Evolutionary conservation across 2,329 filamentous ascomycete species (phyloP), one percentile per base, ranked within the genome.

Genomic region (Colletotrichum endophyticum): DNA sequence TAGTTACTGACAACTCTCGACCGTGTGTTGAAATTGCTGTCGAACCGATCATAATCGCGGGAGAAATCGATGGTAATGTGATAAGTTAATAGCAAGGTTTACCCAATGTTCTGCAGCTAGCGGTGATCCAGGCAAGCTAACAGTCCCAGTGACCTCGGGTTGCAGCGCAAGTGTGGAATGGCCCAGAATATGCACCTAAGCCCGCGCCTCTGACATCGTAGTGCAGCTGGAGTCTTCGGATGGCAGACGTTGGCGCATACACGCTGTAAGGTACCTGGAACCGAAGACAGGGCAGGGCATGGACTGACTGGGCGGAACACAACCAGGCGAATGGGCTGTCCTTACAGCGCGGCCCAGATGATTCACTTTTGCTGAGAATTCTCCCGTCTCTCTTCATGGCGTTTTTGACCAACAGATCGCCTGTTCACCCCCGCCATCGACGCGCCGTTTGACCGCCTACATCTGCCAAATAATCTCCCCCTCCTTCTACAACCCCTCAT

Each of bases 241-340:
- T 76, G 71, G 66, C 74, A 74, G 57, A 30, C 44, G 53, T 39
- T n/a, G 63, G 73, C 39, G 73, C 36, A 27, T 30, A 56, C n/a
- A 63, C n/a, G 27, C 72, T 73, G 74, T 74, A 57, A 76, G 74
- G 74, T 76, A 76, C 72, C 68, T 75, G 49, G 49, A 64, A 61
- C 53, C 22, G 19, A n/a, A 62, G 13, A 22, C 59, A 30, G 9
- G 27, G 57, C 49, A 34, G 59, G 44, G 32, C 49, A 61, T 28
- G 49, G 69, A 53, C 30, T 53, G 69, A 34, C 6, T 27, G 57
- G 57, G 22, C 34, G 7, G 16, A 30, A 36, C 34, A 22, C 28
- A 66, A 36, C 36, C 72, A 49, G 61, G 19, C 70, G 49, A 68
- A 57, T 63, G 9, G 22, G 39, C 36, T 70, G 25, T 39, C 71